Evolutionary conservation across 257 asterid genomes (phyloP).

Genomic region (Solanum boliviense): DNA sequence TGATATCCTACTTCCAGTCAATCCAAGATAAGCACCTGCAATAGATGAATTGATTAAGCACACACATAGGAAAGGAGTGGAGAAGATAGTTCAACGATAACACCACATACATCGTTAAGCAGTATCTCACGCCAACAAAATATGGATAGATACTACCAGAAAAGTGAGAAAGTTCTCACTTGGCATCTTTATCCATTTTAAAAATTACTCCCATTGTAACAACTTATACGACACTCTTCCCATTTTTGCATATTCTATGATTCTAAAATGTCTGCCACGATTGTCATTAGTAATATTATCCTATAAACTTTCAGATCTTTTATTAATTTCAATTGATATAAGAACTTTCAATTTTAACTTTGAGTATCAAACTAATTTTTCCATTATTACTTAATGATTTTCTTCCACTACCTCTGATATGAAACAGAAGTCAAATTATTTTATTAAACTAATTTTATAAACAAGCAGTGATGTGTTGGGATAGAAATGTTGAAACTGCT

Average conservation of each 20-base stretch:
- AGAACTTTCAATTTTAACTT: not conserved
- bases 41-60: not conserved
- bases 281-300: not conserved
- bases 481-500: not conserved
- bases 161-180: not conserved
- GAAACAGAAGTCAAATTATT: not conserved
- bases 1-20: slow-evolving; percentile 82
- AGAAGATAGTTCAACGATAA: not conserved
- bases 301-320: not conserved
- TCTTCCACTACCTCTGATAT: not conserved
- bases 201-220: not conserved
- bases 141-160: not conserved
- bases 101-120: not conserved
- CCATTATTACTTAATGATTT: not conserved
- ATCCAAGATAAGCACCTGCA: slow-evolving; percentile 94
- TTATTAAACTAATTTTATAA: not conserved
- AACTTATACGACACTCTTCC: not conserved
- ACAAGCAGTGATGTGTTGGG: not conserved
- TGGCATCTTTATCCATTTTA: not conserved
- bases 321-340: not conserved
- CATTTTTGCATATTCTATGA: not conserved
- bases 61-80: not conserved
- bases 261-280: not conserved
- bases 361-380: not conserved
- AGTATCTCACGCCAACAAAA: not conserved